Evolutionary conservation across 345 rosid species (phyloP), one percentile per base, ranked within the genome.

Genomic region (Passiflora organensis): DNA sequence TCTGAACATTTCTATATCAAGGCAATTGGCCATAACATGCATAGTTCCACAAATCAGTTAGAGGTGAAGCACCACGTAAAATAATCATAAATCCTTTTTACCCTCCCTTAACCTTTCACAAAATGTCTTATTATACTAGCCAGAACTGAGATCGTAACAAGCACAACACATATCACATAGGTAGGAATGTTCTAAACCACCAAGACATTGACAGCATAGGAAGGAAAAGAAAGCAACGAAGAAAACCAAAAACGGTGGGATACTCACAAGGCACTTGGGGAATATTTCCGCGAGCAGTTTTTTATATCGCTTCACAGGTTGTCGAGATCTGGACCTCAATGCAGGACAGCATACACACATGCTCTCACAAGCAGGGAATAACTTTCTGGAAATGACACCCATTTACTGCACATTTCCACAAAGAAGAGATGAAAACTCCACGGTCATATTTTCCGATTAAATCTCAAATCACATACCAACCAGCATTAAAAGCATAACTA

Each of bases 281-380:
- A 89, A 93, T 79, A 93, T 86, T 67, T 93, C 97, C 1, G 86
- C 73, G 32, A 93, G 94, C 68, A 93, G 62, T 45, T 89, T 93
- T 76, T 86, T 93, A 75, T 93, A 93, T 37, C 97, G 89, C 76
- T 93, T 93, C 19, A 93, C 99, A 1, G 99, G 97, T 71, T 93
- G 97, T 22, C 95, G 81, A 68, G 99, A 93, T 80, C 97, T 84
- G 16, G 99, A 82, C 78, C 97, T 83, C 78, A 89, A 73, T 64
- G 99, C 95, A 63, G 99, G 99, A 74, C 97, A 93, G 63, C 99
- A 89, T 4, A 89, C 80, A 60, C 97, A 93, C 89, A 93, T 84
- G 78, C 82, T 86, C 80, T 72, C 99, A 48, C 97, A 93, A 17
- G 97, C 97, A 44, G 99, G 99, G 64, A 89, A 84, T 57, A 93